A percentile compares a stretch with the other conserved stretches of the same genome.
phyloP scores from a whole-genome alignment of 1,284 basidiomycete species.

The Hemileia vastatrix region DNA sequence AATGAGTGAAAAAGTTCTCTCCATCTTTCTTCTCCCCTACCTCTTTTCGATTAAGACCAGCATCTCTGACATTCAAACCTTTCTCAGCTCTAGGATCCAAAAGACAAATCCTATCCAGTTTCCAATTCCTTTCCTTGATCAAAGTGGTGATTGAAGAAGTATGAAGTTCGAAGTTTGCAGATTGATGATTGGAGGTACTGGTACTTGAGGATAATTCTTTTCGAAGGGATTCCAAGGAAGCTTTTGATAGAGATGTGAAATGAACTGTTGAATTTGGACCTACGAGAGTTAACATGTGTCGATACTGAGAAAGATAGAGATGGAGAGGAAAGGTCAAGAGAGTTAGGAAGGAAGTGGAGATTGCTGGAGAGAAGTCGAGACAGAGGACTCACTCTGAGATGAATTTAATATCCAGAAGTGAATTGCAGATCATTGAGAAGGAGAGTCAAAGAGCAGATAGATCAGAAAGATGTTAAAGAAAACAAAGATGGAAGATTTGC shows the following conservation, averaged over 20 bases:
- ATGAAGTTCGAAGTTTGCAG: slow-evolving; percentile 54
- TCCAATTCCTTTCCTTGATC: slow-evolving; percentile 51
- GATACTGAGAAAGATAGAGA: slow-evolving; percentile 17
- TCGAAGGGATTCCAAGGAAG: slow-evolving; percentile 57
- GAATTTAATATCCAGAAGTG: too few species aligned
- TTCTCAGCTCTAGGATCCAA: slow-evolving; percentile 72
- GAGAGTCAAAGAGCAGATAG: too few species aligned
- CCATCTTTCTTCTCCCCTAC: slow-evolving; percentile 41
- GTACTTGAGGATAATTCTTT: slow-evolving; percentile 44
- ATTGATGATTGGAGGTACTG: slow-evolving; percentile 23
- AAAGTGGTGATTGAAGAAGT: slow-evolving; percentile 58
- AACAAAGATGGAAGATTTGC: too few species aligned
- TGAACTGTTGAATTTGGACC: slow-evolving; percentile 58
- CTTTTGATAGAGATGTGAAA: slow-evolving; percentile 71
- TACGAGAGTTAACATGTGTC: slow-evolving; percentile 77
- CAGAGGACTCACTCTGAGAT: too few species aligned
- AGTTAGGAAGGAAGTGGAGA: too few species aligned
- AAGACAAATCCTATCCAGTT: slow-evolving; percentile 62
- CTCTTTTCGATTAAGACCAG: slow-evolving; percentile 1
- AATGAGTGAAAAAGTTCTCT: slow-evolving; percentile 37
- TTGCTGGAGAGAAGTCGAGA: too few species aligned
- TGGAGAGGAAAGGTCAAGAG: not conserved
- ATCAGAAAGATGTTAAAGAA: too few species aligned
- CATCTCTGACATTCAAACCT: slow-evolving; percentile 31
- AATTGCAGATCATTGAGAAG: too few species aligned